Evolutionary conservation across 192 early-diverging fungal genomes (phyloP).

Genomic region (Dimargaris cristalligena): DNA sequence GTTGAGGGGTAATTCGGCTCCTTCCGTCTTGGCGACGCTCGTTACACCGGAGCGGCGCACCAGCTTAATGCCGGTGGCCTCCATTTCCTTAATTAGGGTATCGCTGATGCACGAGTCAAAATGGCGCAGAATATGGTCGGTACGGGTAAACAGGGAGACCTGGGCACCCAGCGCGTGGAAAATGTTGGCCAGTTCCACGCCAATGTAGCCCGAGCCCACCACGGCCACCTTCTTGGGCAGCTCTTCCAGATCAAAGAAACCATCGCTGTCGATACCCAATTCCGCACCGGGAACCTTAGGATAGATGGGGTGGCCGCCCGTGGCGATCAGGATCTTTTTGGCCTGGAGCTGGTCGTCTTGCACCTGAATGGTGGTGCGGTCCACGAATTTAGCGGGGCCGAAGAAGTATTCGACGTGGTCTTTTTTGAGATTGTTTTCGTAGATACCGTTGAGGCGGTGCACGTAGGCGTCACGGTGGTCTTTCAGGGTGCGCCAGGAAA

Average conservation of each 20-base stretch:
- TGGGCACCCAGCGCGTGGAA: conserved; percentile 77
- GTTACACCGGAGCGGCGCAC: conserved; percentile 42
- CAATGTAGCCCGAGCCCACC: conserved; percentile 90
- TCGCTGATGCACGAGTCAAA: conserved; percentile 77
- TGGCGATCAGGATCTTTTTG: conserved; percentile 84
- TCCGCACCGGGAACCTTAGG: conserved; percentile 73
- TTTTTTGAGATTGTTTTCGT: conserved; percentile 75
- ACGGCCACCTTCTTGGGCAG: conserved; percentile 86
- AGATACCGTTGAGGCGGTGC: conserved; percentile 90
- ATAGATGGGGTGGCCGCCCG: conserved; percentile 55
- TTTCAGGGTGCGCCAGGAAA: conserved; percentile 74
- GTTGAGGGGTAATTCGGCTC: conserved; percentile 33
- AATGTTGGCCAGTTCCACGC: conserved; percentile 87
- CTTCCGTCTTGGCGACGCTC: conserved; percentile 37
- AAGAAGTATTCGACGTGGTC: conserved; percentile 70
- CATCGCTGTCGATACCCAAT: conserved; percentile 78
- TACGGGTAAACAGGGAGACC: conserved; percentile 72
- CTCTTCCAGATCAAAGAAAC: conserved; percentile 85
- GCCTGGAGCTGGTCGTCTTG: conserved; percentile 38
- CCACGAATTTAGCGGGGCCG: conserved; percentile 74
- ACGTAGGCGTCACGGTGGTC: conserved; percentile 91
- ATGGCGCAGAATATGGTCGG: conserved; percentile 62
- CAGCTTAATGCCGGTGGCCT: conserved; percentile 65
- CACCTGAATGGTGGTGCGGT: conserved; percentile 48
- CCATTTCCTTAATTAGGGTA: conserved; percentile 57